A percentile compares a stretch with the other conserved stretches of the same genome.
Conservation (phyloP, 148 eudicot genomes). For the Selenicereus undatus region DNA sequence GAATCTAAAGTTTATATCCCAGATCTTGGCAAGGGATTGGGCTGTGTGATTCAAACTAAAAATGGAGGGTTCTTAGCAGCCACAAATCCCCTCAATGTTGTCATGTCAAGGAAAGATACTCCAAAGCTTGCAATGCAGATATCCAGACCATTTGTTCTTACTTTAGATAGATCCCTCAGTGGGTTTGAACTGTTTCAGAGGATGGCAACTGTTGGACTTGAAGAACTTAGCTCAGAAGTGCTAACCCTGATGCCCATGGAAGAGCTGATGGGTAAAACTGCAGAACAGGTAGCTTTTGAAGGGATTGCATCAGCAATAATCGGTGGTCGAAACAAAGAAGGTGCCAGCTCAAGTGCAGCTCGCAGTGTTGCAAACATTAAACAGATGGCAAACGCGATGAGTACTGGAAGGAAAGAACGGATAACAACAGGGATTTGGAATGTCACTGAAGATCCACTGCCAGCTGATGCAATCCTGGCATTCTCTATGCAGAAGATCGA, state of each 20-base stretch:
- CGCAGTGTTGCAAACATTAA: slow-evolving; percentile 65
- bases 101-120: slow-evolving; percentile 52
- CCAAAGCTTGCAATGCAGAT: slow-evolving; percentile 92
- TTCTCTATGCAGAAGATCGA: slow-evolving; percentile 84
- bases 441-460: slow-evolving; percentile 54
- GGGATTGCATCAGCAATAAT: slow-evolving; percentile 94
- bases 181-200: slow-evolving; percentile 75
- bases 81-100: slow-evolving; percentile 61
- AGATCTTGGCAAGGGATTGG: slow-evolving; percentile 92
- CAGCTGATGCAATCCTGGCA: slow-evolving; percentile 65
- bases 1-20: slow-evolving; percentile 58
- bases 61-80: slow-evolving; percentile 85
- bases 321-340: slow-evolving; percentile 87
- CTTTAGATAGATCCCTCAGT: slow-evolving; percentile 30
- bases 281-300: slow-evolving; percentile 96
- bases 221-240: slow-evolving; percentile 58
- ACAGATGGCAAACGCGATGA: slow-evolving; percentile 65
- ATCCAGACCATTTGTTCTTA: slow-evolving; percentile 67
- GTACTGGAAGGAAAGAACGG: slow-evolving; percentile 71
- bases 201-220: slow-evolving; percentile 71
- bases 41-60: slow-evolving; percentile 79
- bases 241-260: slow-evolving; percentile 73
- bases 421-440: slow-evolving; percentile 84
- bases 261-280: slow-evolving; percentile 77
- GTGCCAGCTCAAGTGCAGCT: slow-evolving; percentile 89